Conservation (phyloP, 148 eudicot genomes). For the Rhododendron williamsianum region DNA sequence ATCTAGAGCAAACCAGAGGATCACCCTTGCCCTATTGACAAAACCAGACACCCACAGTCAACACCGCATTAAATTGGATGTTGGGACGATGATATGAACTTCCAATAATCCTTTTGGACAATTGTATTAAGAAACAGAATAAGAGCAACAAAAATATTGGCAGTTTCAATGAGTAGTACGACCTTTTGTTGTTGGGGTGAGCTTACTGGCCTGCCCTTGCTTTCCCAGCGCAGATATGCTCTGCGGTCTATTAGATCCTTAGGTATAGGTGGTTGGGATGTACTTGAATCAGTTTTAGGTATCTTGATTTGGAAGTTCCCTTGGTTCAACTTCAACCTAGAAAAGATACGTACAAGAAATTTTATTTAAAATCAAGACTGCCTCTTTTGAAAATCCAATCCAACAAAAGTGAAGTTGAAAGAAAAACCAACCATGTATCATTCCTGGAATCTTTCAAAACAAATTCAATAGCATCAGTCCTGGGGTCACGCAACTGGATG, state of each 20-base stretch:
- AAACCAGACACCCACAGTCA: not conserved
- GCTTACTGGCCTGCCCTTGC: slow-evolving; percentile 9
- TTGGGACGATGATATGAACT: not conserved
- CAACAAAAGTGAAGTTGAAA: not conserved
- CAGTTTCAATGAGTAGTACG: not conserved
- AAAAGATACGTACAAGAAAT: not conserved
- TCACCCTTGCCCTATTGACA: too few species aligned
- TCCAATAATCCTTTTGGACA: not conserved
- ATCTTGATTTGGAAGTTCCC: slow-evolving; percentile 17
- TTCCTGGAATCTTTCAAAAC: slow-evolving; percentile 17
- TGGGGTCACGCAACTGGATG: slow-evolving; percentile 18
- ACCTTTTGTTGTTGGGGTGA: slow-evolving; percentile 13
- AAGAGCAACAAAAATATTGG: not conserved
- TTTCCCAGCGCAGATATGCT: slow-evolving; percentile 2
- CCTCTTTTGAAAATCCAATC: not conserved
- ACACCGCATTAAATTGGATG: not conserved
- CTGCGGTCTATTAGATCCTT: slow-evolving; percentile 8
- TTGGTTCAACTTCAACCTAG: slow-evolving; percentile 16
- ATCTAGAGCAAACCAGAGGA: too few species aligned
- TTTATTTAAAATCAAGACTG: not conserved
- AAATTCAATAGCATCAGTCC: slow-evolving; percentile 18
- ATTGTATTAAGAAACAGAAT: not conserved
- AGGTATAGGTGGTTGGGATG: slow-evolving; percentile 8
- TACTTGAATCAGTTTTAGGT: slow-evolving; percentile 5
- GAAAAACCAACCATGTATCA: slow-evolving; percentile 14